Evolutionary conservation across 768 basidiomycete species (phyloP), one percentile per base, ranked within the genome.

Genomic region (Lentinula lateritia): DNA sequence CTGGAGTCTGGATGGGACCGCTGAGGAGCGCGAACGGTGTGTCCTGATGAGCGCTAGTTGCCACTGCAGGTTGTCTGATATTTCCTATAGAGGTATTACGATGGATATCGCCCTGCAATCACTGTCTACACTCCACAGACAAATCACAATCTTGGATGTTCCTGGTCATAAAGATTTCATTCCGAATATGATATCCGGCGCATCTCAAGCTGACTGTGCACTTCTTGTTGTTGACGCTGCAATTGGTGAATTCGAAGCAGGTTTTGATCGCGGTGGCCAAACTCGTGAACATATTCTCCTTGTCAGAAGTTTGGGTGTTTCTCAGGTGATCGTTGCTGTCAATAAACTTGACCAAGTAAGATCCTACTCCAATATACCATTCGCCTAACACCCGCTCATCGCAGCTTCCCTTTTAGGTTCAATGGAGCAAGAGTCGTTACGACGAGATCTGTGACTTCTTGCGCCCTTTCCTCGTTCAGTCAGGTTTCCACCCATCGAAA

Each of bases 141-240:
- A 86, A 64, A 87, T 98, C 65, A 97, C 94, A 1, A 84, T 99
- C n/a, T 83, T 99, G 35, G 97, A 99, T 68, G 96, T 96, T 0
- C 97, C 97, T 0, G 97, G 97, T 0, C 97, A 99, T 74, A 90
- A 88, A 65, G 97, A 99, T 69, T 98, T 98, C 67, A 90, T 99
- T 64, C 97, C 97, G 1, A 98, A 98, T 70, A 98, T 98, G 96
- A 99, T 99, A 57, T 98, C 95, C 0, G 97, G 97, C 1, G 96
- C 97, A 6, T 88, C 95, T 2, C 97, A 98, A 73, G 97, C 96
- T 0, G 97, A 98, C 66, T 93, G 93, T 52, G 94, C 97, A 0
- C 74, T 98, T 7, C 85, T 98, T 20, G 95, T 98, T 3, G 87
- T 99, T 32, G 97, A 97, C 71, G 88, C 95, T 1, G 80, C 88